These are phyloP conservation scores for Cladosporium colombiae DNA, from an alignment of 2,329 filamentous ascomycete species.

Conservation along the genomic window DNA sequence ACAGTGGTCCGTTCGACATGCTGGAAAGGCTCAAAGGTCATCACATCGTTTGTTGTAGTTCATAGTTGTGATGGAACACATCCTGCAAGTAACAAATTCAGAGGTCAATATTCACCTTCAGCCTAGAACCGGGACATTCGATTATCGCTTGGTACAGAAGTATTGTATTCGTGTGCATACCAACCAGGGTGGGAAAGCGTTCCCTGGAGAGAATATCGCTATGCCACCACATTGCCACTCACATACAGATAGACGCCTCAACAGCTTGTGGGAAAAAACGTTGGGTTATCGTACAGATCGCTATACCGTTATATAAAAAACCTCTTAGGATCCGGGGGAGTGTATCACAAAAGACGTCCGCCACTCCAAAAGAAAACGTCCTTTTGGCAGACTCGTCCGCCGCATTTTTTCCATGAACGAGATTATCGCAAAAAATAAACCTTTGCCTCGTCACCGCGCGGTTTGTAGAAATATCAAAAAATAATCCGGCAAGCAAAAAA, in stretches of 20 bases:
- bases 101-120: not conserved
- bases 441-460: not conserved
- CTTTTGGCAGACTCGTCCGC: not conserved
- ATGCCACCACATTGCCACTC: not conserved
- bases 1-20: not conserved
- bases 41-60: not conserved
- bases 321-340: not conserved
- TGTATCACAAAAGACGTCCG: slow-evolving; percentile 6
- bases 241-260: too few species aligned
- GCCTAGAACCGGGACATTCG: not conserved
- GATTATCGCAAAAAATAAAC: not conserved
- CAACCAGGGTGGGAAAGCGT: not conserved
- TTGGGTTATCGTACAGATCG: slow-evolving; percentile 19
- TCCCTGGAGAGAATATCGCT: not conserved
- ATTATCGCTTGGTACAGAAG: not conserved
- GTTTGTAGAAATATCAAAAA: not conserved
- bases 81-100: not conserved
- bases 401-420: slow-evolving; percentile 5
- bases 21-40: not conserved
- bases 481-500: not conserved
- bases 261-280: not conserved
- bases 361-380: slow-evolving; percentile 4
- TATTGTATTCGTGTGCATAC: not conserved
- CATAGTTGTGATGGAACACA: not conserved
- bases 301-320: slow-evolving; percentile 20